Percentiles rank a stretch among this genome's conserved stretches.
phyloP scores from a whole-genome alignment of 768 basidiomycete species.

The Naganishia vishniacii region DNA sequence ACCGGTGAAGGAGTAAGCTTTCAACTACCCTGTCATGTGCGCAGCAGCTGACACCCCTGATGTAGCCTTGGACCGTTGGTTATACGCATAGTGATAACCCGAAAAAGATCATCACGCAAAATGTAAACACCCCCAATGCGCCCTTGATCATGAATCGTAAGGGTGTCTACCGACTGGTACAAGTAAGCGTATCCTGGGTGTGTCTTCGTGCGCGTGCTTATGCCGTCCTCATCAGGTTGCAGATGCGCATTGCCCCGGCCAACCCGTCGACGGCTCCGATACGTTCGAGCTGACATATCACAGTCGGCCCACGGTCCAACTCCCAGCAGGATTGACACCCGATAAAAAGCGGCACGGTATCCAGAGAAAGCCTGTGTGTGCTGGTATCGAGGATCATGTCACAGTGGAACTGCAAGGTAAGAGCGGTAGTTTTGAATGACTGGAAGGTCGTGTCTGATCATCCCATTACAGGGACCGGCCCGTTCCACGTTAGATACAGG shows the following conservation, averaged over 20 bases:
- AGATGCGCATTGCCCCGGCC: constrained; percentile 80
- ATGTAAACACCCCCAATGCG: constrained; percentile 59
- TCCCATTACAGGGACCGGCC: constrained; percentile 63
- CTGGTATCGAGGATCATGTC: constrained; percentile 71
- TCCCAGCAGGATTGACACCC: constrained; percentile 51
- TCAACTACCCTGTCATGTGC: constrained; percentile 36
- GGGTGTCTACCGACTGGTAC: constrained; percentile 68
- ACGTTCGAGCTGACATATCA: constrained; percentile 73
- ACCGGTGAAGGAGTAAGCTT: constrained; percentile 75
- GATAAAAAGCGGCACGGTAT: constrained; percentile 51
- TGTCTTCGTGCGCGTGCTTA: neutral
- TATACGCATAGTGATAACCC: constrained; percentile 58
- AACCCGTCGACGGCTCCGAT: constrained; percentile 58
- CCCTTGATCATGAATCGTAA: constrained; percentile 66
- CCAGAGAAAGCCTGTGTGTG: constrained; percentile 66
- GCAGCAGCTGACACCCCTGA: constrained; percentile 3
- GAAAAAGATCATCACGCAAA: constrained; percentile 48
- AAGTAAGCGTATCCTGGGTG: constrained; percentile 51
- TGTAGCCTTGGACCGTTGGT: constrained; percentile 69
- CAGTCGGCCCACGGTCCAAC: constrained; percentile 66
- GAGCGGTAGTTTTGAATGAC: neutral
- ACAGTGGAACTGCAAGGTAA: constrained; percentile 63
- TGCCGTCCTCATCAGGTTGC: constrained; percentile 54
- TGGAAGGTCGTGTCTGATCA: too few species aligned
- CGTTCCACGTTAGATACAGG: constrained; percentile 88